Percentiles rank a stretch among this genome's conserved stretches.
These are phyloP conservation scores for Lipomyces spencermartinsiae DNA, from an alignment of 805 yeast species.

Conservation along the genomic window DNA sequence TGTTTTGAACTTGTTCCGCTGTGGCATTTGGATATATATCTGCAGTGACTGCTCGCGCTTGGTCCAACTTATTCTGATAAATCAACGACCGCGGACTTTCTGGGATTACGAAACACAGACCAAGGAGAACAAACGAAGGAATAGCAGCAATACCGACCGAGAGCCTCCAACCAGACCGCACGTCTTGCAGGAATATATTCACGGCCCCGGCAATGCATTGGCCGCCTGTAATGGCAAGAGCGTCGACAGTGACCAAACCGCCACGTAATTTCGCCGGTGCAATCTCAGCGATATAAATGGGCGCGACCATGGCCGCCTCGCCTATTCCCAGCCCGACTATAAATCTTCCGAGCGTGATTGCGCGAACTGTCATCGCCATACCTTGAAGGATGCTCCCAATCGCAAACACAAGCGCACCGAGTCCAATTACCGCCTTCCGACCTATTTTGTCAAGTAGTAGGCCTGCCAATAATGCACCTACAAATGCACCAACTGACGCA, in stretches of 20 bases:
- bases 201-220: not conserved
- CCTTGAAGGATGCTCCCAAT: conserved; percentile 28
- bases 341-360: conserved; percentile 71
- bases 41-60: conserved; percentile 68
- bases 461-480: conserved; percentile 21
- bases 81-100: conserved; percentile 92
- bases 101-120: conserved; percentile 80
- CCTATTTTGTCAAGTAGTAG: conserved; percentile 22
- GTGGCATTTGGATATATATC: conserved; percentile 55
- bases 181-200: conserved; percentile 56
- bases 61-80: conserved; percentile 65
- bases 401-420: conserved; percentile 20
- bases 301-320: conserved; percentile 87
- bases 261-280: conserved; percentile 90
- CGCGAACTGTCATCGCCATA: conserved; percentile 26
- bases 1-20: conserved; percentile 65
- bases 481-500: conserved; percentile 38
- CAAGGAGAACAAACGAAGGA: conserved; percentile 81
- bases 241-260: conserved; percentile 69
- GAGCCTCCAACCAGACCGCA: conserved; percentile 81
- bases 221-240: conserved; percentile 43
- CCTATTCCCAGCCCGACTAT: conserved; percentile 96
- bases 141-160: conserved; percentile 87
- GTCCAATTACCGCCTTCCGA: conserved; percentile 23
- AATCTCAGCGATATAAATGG: conserved; percentile 85